A percentile compares a stretch with the other conserved stretches of the same genome.
Evolutionary conservation across 2,329 filamentous ascomycete species (phyloP).

Genomic region (Cladorrhinum sp.): DNA sequence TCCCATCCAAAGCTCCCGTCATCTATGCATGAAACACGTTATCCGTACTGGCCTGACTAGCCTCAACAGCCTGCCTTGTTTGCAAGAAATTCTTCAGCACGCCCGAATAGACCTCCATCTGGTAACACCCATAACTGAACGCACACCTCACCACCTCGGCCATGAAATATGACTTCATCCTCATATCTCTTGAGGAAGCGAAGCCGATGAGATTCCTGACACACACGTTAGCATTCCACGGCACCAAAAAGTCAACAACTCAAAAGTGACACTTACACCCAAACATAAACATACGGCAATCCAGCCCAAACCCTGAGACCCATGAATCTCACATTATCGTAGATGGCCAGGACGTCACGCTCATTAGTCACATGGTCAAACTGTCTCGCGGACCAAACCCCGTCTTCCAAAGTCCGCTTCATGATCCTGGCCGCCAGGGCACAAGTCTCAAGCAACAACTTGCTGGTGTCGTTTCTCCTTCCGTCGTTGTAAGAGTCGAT

Average conservation of each 20-base stretch:
- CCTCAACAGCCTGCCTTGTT: neutral
- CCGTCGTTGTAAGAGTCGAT: neutral
- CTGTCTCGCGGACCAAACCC: neutral
- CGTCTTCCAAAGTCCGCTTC: neutral
- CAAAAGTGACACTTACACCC: conserved; percentile 10
- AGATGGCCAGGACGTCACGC: conserved; percentile 1
- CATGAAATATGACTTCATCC: conserved; percentile 11
- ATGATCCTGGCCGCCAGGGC: conserved; percentile 7
- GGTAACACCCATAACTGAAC: conserved; percentile 14
- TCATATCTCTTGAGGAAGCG: neutral
- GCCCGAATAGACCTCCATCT: conserved; percentile 9
- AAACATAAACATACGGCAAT: conserved; percentile 14
- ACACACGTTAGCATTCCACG: neutral
- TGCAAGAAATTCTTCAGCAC: conserved; percentile 2
- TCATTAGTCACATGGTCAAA: conserved; percentile 4
- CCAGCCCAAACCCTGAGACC: conserved; percentile 8
- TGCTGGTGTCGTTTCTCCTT: neutral
- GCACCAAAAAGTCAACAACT: neutral
- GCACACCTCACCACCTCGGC: conserved; percentile 12
- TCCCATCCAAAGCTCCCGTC: no score
- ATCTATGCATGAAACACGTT: no score
- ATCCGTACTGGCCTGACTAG: no score
- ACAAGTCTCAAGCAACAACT: conserved; percentile 11
- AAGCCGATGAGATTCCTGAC: conserved; percentile 11
- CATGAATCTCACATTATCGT: conserved; percentile 7